These are phyloP conservation scores for Hypsizygus marmoreus DNA, from an alignment of 768 basidiomycete species.

Conservation along the genomic window DNA sequence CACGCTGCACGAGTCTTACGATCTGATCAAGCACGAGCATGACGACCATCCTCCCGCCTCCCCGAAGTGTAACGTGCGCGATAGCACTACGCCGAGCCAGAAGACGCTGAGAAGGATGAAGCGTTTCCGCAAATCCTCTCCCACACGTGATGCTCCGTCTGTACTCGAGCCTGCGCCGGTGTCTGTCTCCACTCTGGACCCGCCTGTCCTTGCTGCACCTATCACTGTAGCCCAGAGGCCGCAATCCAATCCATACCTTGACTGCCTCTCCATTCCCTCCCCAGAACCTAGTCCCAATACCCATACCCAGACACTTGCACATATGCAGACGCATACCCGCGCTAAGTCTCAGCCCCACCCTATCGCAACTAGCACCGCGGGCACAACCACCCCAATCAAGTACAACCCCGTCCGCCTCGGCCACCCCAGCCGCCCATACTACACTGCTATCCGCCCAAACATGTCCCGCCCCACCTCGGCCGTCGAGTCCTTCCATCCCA, in stretches of 20 bases:
- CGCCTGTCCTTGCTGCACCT: background rate
- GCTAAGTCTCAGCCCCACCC: constrained; percentile 28
- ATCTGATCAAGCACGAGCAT: background rate
- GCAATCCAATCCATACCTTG: constrained; percentile 15
- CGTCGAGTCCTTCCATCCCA: constrained; percentile 8
- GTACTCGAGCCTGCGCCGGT: constrained; percentile 13
- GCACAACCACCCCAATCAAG: too few relatives aligned
- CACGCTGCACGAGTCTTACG: constrained; percentile 10
- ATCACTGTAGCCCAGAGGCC: background rate
- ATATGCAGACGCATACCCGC: constrained; percentile 16
- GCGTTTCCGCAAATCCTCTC: constrained; percentile 29
- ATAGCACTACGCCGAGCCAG: constrained; percentile 9
- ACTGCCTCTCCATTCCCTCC: background rate
- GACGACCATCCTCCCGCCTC: background rate
- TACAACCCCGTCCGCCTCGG: constrained; percentile 41
- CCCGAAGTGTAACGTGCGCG: too few relatives aligned
- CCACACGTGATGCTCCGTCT: constrained; percentile 25
- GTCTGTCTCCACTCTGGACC: background rate
- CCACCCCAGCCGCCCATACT: constrained; percentile 55
- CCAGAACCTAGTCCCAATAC: too few relatives aligned
- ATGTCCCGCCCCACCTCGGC: constrained; percentile 15
- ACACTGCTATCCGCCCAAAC: constrained; percentile 48
- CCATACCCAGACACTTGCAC: constrained; percentile 15
- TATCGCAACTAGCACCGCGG: too few relatives aligned
- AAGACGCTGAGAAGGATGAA: constrained; percentile 43